phyloP scores from a whole-genome alignment of 2,329 filamentous ascomycete genomes.

The Arachnomyces sp. region DNA sequence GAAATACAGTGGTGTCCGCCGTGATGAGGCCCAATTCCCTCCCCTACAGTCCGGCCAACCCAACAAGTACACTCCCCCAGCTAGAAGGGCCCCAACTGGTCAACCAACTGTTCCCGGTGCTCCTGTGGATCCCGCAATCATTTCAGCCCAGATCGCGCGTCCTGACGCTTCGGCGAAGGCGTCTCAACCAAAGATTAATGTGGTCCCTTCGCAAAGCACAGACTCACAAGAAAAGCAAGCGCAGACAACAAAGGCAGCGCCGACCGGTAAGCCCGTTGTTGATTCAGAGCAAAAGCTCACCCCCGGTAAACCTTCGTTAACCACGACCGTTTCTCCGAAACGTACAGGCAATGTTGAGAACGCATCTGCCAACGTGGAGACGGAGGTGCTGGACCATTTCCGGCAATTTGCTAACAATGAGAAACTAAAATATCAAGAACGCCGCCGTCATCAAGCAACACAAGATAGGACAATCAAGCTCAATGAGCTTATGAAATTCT shows the following conservation, averaged over 20 bases:
- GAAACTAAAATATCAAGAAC: constrained; percentile 52
- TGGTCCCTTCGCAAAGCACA: constrained; percentile 7
- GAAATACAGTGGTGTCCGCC: constrained; percentile 89
- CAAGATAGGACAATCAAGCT: constrained; percentile 86
- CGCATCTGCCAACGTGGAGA: constrained; percentile 52
- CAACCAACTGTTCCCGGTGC: constrained; percentile 66
- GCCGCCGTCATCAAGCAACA: constrained; percentile 45
- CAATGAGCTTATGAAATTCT: constrained; percentile 92
- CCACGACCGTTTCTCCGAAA: constrained; percentile 35
- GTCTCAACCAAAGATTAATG: constrained; percentile 20
- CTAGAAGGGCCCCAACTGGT: constrained; percentile 67
- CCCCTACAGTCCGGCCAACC: constrained; percentile 53
- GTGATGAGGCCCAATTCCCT: constrained; percentile 54
- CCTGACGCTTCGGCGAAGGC: constrained; percentile 31
- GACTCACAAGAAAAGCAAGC: constrained; percentile 17
- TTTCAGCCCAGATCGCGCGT: constrained; percentile 67
- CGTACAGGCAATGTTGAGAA: constrained; percentile 37
- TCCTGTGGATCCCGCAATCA: constrained; percentile 80
- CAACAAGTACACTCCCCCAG: constrained; percentile 84
- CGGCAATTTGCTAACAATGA: constrained; percentile 55
- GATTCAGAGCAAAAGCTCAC: constrained; percentile 21
- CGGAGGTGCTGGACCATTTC: constrained; percentile 54
- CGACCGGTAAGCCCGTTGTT: constrained; percentile 16
- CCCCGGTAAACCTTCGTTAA: constrained; percentile 37
- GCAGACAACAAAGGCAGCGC: constrained; percentile 13